Evolutionary conservation across 2,329 filamentous ascomycete species (phyloP), one percentile per base, ranked within the genome.

Genomic region (Blumeria hordei): DNA sequence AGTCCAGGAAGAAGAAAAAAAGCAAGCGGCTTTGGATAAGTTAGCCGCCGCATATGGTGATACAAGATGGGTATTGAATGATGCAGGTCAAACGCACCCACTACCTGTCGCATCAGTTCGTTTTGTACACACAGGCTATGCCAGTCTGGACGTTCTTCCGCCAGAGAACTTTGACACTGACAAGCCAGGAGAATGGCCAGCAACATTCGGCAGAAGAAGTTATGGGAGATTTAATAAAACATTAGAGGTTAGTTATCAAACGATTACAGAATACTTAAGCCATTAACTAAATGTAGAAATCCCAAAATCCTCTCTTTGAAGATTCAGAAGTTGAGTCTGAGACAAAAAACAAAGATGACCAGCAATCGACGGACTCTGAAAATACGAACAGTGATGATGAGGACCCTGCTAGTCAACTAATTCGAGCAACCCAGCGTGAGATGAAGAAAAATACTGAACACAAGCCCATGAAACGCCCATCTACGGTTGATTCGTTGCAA

Each of bases 31-130:
- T 41, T 64, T 85, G 11, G 76, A 80, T 57, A 75, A 74, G 61
- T 77, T 79, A 58, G 77, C 78, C 8, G 73, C 75, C 16, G 74
- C 77, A 58, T 69, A 76, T 45, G 78, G 80, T 54, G 85, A 88
- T 65, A 82, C 81, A 16, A 80, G 81, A 64, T 90, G 85, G 85
- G 81, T 85, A 16, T 69, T 88, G 55, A 79, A 78, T 58, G 73
- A 77, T 54, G 69, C 70, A 51, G 67, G 72, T 39, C 61, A 64
- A 32, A 57, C 61, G 34, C 57, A 59, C 58, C 55, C 54, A 62
- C 59, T 18, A 62, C 60, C 55, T 58, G 67, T 45, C 66, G 70
- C 56, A 62, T 58, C 69, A 32, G 64, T 77, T 54, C 72, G 73
- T 55, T 72, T 88, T 37, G 74, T 85, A 51, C 79, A 80, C 58